phyloP scores from a whole-genome alignment of 352 stramenopile species.

The Phytophthora boehmeriae region DNA sequence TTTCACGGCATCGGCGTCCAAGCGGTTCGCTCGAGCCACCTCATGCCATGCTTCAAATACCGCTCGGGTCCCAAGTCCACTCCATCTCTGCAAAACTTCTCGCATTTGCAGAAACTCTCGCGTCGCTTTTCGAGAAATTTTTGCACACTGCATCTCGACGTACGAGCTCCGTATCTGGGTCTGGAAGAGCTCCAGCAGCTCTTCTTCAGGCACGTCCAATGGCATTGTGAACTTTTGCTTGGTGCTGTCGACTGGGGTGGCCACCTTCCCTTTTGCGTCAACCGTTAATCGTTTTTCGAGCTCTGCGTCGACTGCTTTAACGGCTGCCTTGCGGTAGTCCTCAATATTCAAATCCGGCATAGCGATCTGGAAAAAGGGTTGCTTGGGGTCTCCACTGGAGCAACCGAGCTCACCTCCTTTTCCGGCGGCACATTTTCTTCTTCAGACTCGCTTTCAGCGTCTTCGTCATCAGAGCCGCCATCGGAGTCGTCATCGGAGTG shows the following conservation, averaged over 20 bases:
- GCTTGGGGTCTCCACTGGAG: background rate
- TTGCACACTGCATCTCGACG: constrained; percentile 52
- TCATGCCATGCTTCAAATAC: constrained; percentile 73
- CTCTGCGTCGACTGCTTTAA: constrained; percentile 36
- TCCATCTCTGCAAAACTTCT: constrained; percentile 57
- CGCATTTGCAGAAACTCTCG: constrained; percentile 70
- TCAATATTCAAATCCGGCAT: constrained; percentile 50
- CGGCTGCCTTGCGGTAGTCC: constrained; percentile 51
- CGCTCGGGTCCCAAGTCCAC: constrained; percentile 49
- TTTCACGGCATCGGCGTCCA: constrained; percentile 35
- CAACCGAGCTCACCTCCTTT: constrained; percentile 6
- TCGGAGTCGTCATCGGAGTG: constrained; percentile 7
- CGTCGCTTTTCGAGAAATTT: constrained; percentile 50
- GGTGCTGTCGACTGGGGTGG: constrained; percentile 5
- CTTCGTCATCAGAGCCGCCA: constrained; percentile 16
- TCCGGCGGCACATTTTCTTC: constrained; percentile 25
- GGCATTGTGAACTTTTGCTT: constrained; percentile 29
- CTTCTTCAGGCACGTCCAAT: constrained; percentile 41
- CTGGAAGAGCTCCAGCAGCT: constrained; percentile 54
- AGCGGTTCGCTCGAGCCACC: constrained; percentile 40
- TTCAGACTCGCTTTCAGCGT: constrained; percentile 11
- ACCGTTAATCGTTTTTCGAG: constrained; percentile 38
- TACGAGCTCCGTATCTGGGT: constrained; percentile 50
- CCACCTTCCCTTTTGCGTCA: constrained; percentile 1
- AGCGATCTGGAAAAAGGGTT: constrained; percentile 57